Conservation (phyloP, 768 basidiomycete genomes). For the Auricularia sp. region DNA sequence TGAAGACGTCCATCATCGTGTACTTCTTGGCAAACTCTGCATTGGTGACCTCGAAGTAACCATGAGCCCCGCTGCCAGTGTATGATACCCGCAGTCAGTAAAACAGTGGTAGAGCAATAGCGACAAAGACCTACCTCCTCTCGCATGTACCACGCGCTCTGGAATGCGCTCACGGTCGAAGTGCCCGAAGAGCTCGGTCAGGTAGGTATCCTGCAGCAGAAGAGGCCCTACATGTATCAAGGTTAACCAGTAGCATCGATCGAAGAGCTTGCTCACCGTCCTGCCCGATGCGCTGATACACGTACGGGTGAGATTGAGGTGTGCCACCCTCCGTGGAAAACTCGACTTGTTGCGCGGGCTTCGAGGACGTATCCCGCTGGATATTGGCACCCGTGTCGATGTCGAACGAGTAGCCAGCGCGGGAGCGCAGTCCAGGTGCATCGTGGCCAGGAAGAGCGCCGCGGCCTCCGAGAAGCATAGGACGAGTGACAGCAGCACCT, state of each 20-base stretch:
- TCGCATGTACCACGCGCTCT: slow-evolving; percentile 8
- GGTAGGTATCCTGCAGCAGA: background rate
- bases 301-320: background rate
- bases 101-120: background rate
- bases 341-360: background rate
- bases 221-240: background rate
- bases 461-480: background rate
- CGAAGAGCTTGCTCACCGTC: background rate
- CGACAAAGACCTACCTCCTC: slow-evolving; percentile 2
- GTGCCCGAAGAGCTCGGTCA: slow-evolving; percentile 54
- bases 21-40: slow-evolving; percentile 29
- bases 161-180: slow-evolving; percentile 91
- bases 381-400: background rate
- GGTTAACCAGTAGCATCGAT: background rate
- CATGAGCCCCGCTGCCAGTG: slow-evolving; percentile 57
- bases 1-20: slow-evolving; percentile 26
- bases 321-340: background rate
- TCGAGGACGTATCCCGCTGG: background rate
- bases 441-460: background rate
- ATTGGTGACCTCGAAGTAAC: slow-evolving; percentile 74
- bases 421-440: background rate
- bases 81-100: background rate
- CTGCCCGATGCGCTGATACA: background rate
- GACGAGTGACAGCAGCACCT: background rate
- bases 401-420: background rate